Evolutionary conservation across 2,329 filamentous ascomycete species (phyloP).

Genomic region (Arthrobotrys pseudoclavata): DNA sequence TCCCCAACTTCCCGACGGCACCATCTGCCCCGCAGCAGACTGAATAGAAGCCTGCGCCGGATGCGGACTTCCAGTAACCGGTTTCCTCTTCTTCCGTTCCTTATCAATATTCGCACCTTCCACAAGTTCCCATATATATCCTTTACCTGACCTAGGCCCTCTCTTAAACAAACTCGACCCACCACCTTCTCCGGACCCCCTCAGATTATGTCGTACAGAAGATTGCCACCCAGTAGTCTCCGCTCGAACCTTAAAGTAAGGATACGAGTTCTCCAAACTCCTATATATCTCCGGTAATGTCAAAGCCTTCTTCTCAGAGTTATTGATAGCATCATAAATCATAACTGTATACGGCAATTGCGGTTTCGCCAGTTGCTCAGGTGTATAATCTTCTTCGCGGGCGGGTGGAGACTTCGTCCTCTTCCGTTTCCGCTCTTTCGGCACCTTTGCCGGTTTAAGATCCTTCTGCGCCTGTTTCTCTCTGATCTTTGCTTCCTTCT

Average conservation of each 20-base stretch:
- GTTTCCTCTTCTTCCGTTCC: slow-evolving; percentile 68
- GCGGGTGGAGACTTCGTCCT: slow-evolving; percentile 72
- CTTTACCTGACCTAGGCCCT: slow-evolving; percentile 71
- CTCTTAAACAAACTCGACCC: slow-evolving; percentile 72
- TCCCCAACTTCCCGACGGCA: slow-evolving; percentile 43
- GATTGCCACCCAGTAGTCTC: slow-evolving; percentile 74
- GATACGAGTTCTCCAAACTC: slow-evolving; percentile 72
- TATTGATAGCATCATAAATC: slow-evolving; percentile 72
- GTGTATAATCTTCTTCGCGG: slow-evolving; percentile 68
- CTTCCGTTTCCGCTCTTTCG: slow-evolving; percentile 65
- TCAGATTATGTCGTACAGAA: slow-evolving; percentile 74
- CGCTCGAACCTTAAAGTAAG: slow-evolving; percentile 72
- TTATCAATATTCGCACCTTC: slow-evolving; percentile 72
- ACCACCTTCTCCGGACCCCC: slow-evolving; percentile 63
- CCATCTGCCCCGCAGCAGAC: slow-evolving; percentile 12
- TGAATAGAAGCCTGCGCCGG: slow-evolving; percentile 26
- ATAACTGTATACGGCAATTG: slow-evolving; percentile 72
- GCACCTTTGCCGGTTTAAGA: slow-evolving; percentile 46
- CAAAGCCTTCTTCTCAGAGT: slow-evolving; percentile 69
- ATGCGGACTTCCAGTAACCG: slow-evolving; percentile 40
- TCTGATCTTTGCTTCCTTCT: slow-evolving; percentile 59
- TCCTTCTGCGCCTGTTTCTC: slow-evolving; percentile 52
- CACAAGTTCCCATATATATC: slow-evolving; percentile 72
- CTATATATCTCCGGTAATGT: slow-evolving; percentile 74
- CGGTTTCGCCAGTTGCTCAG: slow-evolving; percentile 79